phyloP scores from a whole-genome alignment of 176 grass and related monocot genomes.

The Carex parvula region DNA sequence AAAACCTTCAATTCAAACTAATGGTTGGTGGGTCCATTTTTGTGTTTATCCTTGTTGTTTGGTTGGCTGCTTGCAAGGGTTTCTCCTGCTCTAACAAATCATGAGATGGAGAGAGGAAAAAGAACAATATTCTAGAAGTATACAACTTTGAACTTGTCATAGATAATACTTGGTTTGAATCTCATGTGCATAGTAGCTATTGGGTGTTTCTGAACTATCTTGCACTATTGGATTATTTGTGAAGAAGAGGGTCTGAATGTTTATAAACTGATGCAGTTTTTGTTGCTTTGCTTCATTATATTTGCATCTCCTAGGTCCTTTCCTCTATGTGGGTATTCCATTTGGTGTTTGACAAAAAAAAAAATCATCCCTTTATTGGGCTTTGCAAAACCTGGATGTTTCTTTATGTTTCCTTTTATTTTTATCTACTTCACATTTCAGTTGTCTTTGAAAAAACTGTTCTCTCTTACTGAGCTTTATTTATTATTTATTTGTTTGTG shows the following conservation, averaged over 20 bases:
- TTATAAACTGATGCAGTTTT: background rate
- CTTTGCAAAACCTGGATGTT: background rate
- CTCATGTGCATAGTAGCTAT: constrained; percentile 19
- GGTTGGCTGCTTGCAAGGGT: constrained; percentile 74
- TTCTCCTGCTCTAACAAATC: constrained; percentile 61
- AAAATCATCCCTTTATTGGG: background rate
- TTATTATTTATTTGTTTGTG: background rate
- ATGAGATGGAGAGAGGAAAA: constrained; percentile 19
- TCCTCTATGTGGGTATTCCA: background rate
- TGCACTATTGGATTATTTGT: background rate
- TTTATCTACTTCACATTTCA: background rate
- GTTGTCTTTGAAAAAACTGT: background rate
- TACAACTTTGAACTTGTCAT: constrained; percentile 5
- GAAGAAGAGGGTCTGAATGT: background rate
- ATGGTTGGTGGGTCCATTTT: constrained; percentile 60
- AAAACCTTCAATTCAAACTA: constrained; percentile 85
- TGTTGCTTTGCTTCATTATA: background rate
- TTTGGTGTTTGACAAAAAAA: background rate
- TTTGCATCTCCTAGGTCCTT: background rate
- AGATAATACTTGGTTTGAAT: constrained; percentile 10
- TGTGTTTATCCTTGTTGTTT: constrained; percentile 57
- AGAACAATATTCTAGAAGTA: constrained; percentile 7
- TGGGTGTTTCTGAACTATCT: constrained; percentile 14
- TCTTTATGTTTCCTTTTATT: background rate
- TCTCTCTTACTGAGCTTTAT: background rate